Conservation (phyloP, 495 filamentous ascomycete species). For the Penicillium bialowiezense region DNA sequence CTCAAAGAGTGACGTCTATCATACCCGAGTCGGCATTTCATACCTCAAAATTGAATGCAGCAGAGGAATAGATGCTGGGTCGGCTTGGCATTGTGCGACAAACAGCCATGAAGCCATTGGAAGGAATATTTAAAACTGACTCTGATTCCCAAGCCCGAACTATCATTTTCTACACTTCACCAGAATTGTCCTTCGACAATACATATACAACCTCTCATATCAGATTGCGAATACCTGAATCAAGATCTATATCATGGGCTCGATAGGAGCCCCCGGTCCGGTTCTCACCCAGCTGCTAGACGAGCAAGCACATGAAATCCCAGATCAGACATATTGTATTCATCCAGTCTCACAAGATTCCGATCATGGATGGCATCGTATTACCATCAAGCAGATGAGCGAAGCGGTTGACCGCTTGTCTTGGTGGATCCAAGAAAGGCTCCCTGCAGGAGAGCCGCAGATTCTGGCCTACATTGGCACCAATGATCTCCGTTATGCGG, state of each 20-base stretch:
- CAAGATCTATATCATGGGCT: background rate
- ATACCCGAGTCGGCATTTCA: too few species aligned
- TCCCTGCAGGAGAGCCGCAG: conserved; percentile 22
- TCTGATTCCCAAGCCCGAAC: too few species aligned
- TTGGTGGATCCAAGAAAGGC: conserved; percentile 41
- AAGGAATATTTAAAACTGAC: too few species aligned
- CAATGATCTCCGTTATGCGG: conserved; percentile 23
- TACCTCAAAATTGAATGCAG: too few species aligned
- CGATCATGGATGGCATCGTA: conserved; percentile 46
- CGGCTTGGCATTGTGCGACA: too few species aligned
- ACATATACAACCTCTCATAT: too few species aligned
- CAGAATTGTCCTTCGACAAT: too few species aligned
- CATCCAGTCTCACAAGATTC: conserved; percentile 40
- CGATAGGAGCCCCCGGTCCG: background rate
- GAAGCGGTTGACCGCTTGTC: conserved; percentile 52
- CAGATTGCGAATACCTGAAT: too few species aligned
- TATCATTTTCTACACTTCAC: too few species aligned
- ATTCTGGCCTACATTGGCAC: conserved; percentile 32
- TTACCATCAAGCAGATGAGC: conserved; percentile 47
- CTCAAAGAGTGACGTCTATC: too few species aligned
- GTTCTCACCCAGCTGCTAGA: conserved; percentile 33
- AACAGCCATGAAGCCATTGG: too few species aligned
- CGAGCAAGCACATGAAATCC: conserved; percentile 35
- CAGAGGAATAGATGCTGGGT: too few species aligned
- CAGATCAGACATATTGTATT: conserved; percentile 38